Conservation (phyloP, 2,329 filamentous ascomycete genomes). For the Alternaria sp. region DNA sequence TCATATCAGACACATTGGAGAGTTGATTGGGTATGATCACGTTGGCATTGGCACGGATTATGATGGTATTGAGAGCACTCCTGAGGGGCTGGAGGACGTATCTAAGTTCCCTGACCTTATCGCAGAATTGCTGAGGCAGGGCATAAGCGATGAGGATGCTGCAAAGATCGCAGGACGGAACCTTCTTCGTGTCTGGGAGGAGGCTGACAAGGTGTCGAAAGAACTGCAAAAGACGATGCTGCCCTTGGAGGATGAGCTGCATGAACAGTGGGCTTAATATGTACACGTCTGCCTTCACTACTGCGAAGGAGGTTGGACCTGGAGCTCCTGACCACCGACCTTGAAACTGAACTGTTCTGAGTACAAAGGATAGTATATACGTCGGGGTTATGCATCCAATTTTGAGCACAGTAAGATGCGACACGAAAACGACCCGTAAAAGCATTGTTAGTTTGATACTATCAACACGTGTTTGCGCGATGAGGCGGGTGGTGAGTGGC, state of each 20-base stretch:
- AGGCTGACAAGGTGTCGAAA: conserved; percentile 74
- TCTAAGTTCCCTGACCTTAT: conserved; percentile 82
- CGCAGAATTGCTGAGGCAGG: conserved; percentile 73
- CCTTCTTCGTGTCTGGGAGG: conserved; percentile 81
- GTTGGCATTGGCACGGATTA: conserved; percentile 91
- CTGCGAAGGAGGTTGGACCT: background rate
- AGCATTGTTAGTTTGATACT: background rate
- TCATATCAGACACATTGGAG: conserved; percentile 83
- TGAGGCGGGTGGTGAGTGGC: conserved; percentile 10
- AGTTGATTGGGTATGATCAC: conserved; percentile 83
- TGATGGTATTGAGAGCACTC: conserved; percentile 74
- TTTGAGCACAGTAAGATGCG: background rate
- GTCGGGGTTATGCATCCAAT: background rate
- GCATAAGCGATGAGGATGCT: conserved; percentile 76
- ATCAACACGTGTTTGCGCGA: background rate
- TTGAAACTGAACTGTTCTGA: background rate
- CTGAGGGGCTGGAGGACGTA: conserved; percentile 82
- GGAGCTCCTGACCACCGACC: background rate
- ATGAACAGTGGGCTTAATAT: conserved; percentile 27
- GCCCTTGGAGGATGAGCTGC: conserved; percentile 54
- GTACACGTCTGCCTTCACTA: background rate
- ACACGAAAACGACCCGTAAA: background rate
- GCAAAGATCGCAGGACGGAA: conserved; percentile 81
- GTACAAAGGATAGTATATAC: background rate
- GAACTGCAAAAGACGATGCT: conserved; percentile 63